Evolutionary conservation across 202 grass and related monocot species (phyloP), one percentile per base, ranked within the genome.

Genomic region (Tripidium arundinaceum): DNA sequence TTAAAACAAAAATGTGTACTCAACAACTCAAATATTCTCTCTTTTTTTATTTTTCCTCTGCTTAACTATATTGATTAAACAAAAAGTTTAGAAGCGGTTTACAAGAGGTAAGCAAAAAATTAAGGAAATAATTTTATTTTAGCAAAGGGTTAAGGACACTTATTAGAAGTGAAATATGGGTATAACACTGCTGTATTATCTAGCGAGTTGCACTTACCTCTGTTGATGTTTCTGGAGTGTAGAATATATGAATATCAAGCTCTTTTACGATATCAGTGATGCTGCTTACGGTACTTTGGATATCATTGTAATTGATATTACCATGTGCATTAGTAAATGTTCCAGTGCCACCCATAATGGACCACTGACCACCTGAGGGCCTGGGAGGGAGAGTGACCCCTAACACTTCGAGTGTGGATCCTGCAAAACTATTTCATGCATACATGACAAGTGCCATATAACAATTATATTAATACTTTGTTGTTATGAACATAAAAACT

Each of bases 341-440:
- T 39, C 64, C 64, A n/a, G 64, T 67, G 64, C 64, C 64, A 67
- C 64, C 64, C 64, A 39, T 39, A 37, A 67, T 67, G 19, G 64
- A 67, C 34, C 33, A 67, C 33, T 39, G 34, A 39, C 19, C 34
- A 38, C 18, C 1, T 1, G 31, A 21, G 34, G 33, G 34, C 4
- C 4, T 36, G 41, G 41, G 41, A 39, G 18, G 33, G 9, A 2
- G 4, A 59, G 39, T 25, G 33, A 65, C 18, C 11, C 75, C 75
- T 60, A 77, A 29, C 40, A 77, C 75, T 19, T 47, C 27, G 12
- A 77, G 59, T 1, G 58, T 77, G 18, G 75, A 77, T 22, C 75
- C 75, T 1, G 59, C 26, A 62, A 21, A 77, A 1, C 38, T 75
- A 25, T 45, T 77, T 6, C 18, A 77, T 37, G 18, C 3, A 22